These are phyloP conservation scores for Aspergillus pseudoglaucus DNA, from an alignment of 2,329 filamentous ascomycete species.

Conservation along the genomic window DNA sequence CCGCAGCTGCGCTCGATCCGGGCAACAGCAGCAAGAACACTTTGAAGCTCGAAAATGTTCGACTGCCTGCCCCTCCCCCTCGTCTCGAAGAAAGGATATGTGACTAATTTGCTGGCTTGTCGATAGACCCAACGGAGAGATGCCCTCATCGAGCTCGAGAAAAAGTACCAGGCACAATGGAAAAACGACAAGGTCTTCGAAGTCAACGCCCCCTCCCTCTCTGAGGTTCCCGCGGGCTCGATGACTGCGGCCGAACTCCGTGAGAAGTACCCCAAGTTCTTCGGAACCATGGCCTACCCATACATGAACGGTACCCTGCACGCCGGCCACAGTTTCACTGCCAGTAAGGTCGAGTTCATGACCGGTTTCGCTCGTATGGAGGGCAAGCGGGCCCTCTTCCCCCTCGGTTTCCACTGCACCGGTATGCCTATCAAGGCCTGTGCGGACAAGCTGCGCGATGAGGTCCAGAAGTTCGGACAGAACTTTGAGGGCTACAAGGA, in stretches of 20 bases:
- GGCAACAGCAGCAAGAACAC: constrained; percentile 53
- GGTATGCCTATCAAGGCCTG: constrained; percentile 98
- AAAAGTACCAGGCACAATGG: constrained; percentile 88
- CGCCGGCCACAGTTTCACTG: constrained; percentile 86
- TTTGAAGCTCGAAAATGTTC: constrained; percentile 57
- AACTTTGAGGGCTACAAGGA: constrained; percentile 74
- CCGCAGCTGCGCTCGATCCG: constrained; percentile 50
- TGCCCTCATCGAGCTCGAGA: constrained; percentile 52
- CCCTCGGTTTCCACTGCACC: constrained; percentile 91
- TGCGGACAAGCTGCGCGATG: constrained; percentile 86
- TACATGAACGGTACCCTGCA: constrained; percentile 88
- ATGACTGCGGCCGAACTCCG: constrained; percentile 69
- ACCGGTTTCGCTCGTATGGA: constrained; percentile 83
- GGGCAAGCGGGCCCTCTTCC: constrained; percentile 80
- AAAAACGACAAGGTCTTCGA: constrained; percentile 72
- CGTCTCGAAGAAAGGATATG: constrained; percentile 7
- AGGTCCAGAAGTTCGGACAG: constrained; percentile 81
- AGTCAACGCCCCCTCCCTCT: constrained; percentile 70
- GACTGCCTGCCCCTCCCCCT: constrained; percentile 21
- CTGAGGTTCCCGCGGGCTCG: constrained; percentile 69
- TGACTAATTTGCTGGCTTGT: constrained; percentile 9
- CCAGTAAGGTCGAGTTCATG: constrained; percentile 88
- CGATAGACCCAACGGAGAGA: constrained; percentile 27
- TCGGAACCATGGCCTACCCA: constrained; percentile 69
- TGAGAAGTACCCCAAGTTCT: constrained; percentile 82